A percentile compares a stretch with the other conserved stretches of the same genome.
Evolutionary conservation across 768 basidiomycete genomes (phyloP).

Genomic region (Sporobolomyces pararoseus): DNA sequence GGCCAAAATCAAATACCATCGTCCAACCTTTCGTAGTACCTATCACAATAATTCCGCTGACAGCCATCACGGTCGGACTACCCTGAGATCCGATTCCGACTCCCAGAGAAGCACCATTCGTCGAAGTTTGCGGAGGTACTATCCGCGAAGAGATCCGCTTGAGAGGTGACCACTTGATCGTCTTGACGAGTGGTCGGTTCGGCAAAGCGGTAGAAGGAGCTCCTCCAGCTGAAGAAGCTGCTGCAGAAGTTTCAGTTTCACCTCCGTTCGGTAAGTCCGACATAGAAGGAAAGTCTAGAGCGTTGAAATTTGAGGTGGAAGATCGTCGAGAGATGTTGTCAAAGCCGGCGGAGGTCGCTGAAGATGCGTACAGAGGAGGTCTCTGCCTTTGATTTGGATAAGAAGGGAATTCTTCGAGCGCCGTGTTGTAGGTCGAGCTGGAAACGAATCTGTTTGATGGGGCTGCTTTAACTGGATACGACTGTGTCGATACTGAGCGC

Average conservation of each 20-base stretch:
- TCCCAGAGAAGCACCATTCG: background rate
- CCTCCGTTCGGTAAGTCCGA: conserved; percentile 23
- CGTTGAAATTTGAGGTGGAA: conserved; percentile 26
- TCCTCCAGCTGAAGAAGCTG: background rate
- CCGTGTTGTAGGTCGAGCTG: conserved; percentile 66
- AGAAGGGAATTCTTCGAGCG: conserved; percentile 54
- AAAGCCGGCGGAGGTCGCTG: conserved; percentile 23
- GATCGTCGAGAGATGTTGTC: conserved; percentile 28
- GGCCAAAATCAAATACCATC: conserved; percentile 84
- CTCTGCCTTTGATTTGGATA: background rate
- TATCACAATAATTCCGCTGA: conserved; percentile 81
- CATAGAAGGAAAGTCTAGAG: conserved; percentile 23
- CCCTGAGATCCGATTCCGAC: conserved; percentile 50
- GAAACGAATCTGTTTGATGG: conserved; percentile 59
- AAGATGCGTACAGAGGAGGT: conserved; percentile 4
- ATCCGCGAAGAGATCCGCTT: conserved; percentile 60
- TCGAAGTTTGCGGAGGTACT: conserved; percentile 55
- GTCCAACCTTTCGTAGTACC: conserved; percentile 77
- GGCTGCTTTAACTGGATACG: conserved; percentile 45
- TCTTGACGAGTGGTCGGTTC: conserved; percentile 52
- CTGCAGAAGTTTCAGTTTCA: conserved; percentile 11
- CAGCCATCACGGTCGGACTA: conserved; percentile 72
- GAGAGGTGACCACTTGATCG: conserved; percentile 73
- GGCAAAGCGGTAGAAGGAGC: conserved; percentile 4
- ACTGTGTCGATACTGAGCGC: conserved; percentile 52